phyloP scores from a whole-genome alignment of 1,284 basidiomycete genomes.

The Crocinoboletus sp. region DNA sequence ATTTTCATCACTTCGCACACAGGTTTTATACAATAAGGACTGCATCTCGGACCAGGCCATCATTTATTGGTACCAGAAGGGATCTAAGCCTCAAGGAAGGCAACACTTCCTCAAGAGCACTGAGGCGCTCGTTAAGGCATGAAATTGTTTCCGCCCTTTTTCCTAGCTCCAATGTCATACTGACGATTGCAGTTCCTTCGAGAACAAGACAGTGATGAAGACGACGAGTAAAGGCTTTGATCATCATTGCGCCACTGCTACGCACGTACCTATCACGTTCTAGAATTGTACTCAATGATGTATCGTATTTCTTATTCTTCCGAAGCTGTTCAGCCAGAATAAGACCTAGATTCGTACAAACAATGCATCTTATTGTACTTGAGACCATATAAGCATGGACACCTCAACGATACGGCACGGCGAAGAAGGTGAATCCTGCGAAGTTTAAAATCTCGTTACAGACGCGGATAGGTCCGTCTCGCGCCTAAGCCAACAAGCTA shows the following conservation, averaged over 20 bases:
- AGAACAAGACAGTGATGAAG: conserved; percentile 74
- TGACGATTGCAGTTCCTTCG: conserved; percentile 59
- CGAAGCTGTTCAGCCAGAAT: not conserved
- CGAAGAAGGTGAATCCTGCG: not conserved
- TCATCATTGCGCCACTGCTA: conserved; percentile 2
- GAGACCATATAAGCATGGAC: not conserved
- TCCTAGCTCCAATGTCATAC: conserved; percentile 15
- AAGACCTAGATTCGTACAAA: conserved; percentile 6
- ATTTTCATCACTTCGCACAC: conserved; percentile 3
- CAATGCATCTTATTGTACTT: not conserved
- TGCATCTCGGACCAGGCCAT: conserved; percentile 94
- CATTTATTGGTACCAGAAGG: conserved; percentile 97
- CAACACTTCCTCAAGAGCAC: conserved; percentile 92
- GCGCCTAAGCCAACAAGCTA: conserved; percentile 1
- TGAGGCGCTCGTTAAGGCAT: conserved; percentile 85
- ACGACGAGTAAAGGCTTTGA: conserved; percentile 43
- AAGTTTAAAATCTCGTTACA: conserved; percentile 4
- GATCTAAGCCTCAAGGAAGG: conserved; percentile 90
- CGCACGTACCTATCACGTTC: conserved; percentile 18
- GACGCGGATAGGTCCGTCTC: conserved; percentile 1
- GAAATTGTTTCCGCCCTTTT: conserved; percentile 17
- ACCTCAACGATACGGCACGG: conserved; percentile 8
- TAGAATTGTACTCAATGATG: conserved; percentile 15
- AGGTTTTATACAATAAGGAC: conserved; percentile 94
- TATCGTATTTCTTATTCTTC: conserved; percentile 11